Conservation (phyloP, 768 basidiomycete genomes). For the Phallus indusiatus region DNA sequence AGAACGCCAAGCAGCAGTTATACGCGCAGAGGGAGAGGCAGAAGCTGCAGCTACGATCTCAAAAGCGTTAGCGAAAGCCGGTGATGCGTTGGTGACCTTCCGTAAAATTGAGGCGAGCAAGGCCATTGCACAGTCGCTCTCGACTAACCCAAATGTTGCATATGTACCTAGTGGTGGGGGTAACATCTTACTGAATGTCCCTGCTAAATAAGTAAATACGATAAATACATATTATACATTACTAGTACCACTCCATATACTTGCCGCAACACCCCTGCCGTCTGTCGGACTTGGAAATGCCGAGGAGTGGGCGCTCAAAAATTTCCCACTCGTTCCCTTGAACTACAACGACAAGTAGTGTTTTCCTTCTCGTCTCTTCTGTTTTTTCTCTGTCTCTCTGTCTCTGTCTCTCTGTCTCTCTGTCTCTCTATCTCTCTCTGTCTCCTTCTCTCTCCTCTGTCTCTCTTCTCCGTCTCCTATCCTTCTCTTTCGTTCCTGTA, state of each 20-base stretch:
- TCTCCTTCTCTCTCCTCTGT: constrained; percentile 34
- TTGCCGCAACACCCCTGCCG: not conserved
- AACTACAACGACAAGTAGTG: constrained; percentile 10
- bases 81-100: constrained; percentile 91
- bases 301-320: not conserved
- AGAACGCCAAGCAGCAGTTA: constrained; percentile 97
- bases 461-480: constrained; percentile 31
- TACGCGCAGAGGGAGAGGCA: constrained; percentile 96
- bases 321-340: constrained; percentile 9
- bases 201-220: constrained; percentile 30
- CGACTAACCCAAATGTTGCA: constrained; percentile 74
- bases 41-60: constrained; percentile 95
- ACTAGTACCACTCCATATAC: not conserved
- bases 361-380: constrained; percentile 22
- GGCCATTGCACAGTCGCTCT: constrained; percentile 84
- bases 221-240: not conserved
- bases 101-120: constrained; percentile 97
- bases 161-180: constrained; percentile 78
- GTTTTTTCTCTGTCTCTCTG: constrained; percentile 27
- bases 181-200: constrained; percentile 78
- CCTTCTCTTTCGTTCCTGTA: constrained; percentile 13
- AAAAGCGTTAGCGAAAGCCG: constrained; percentile 82
- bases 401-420: constrained; percentile 10
- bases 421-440: constrained; percentile 24
- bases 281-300: constrained; percentile 2